Evolutionary conservation across 345 rosid genomes (phyloP).

Genomic region (Melastoma malabathricum): DNA sequence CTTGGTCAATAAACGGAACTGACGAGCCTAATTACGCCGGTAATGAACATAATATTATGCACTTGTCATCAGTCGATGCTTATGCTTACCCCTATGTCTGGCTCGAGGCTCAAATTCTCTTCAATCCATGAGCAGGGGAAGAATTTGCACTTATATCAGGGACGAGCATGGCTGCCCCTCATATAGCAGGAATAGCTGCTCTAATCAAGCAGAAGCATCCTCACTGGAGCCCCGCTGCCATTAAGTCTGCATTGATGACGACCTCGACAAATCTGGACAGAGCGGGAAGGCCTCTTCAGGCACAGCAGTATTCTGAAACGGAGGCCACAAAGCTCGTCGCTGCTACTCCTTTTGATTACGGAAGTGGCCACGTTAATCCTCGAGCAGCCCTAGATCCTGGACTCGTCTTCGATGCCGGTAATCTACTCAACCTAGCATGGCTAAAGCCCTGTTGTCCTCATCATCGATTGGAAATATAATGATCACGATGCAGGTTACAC

Average conservation of each 20-base stretch:
- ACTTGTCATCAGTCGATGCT: background rate
- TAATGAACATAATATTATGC: slow-evolving; percentile 16
- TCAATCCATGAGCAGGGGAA: slow-evolving; percentile 53
- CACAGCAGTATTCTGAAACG: slow-evolving; percentile 78
- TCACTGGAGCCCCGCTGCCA: slow-evolving; percentile 94
- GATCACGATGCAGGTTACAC: slow-evolving; percentile 37
- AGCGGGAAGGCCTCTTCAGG: slow-evolving; percentile 88
- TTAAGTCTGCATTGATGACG: slow-evolving; percentile 93
- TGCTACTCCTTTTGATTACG: slow-evolving; percentile 95
- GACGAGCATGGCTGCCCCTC: slow-evolving; percentile 99
- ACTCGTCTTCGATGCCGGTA: slow-evolving; percentile 89
- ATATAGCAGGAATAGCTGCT: slow-evolving; percentile 97
- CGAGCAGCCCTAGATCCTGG: slow-evolving; percentile 97
- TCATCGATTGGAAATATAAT: too few relatives aligned
- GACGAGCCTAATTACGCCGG: slow-evolving; percentile 85
- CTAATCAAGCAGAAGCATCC: slow-evolving; percentile 94
- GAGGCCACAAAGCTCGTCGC: slow-evolving; percentile 59
- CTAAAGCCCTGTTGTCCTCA: too few relatives aligned
- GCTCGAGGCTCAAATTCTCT: background rate
- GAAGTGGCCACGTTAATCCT: slow-evolving; percentile 94
- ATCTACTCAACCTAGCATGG: background rate
- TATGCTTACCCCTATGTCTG: background rate
- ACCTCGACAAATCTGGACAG: slow-evolving; percentile 72
- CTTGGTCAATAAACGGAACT: slow-evolving; percentile 98
- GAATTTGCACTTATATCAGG: slow-evolving; percentile 93